Evolutionary conservation across 2,329 filamentous ascomycete genomes (phyloP).

Genomic region (Penicillium vulpinum): DNA sequence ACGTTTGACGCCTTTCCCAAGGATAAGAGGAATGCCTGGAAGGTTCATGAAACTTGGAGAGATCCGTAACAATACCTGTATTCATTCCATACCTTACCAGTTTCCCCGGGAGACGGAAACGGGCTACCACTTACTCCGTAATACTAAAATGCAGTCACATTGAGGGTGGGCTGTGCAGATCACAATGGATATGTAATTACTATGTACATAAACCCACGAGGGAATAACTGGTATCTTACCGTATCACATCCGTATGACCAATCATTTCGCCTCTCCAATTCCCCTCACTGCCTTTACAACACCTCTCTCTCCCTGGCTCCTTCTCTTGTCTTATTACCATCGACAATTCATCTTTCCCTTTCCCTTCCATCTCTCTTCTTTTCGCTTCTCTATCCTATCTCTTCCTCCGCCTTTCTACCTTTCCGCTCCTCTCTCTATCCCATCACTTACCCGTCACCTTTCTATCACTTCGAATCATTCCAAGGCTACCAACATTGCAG

Average conservation of each 20-base stretch:
- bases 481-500: conserved; percentile 8
- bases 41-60: conserved; percentile 28
- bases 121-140: no score
- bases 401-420: conserved; percentile 11
- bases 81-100: conserved; percentile 4
- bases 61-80: conserved; percentile 16
- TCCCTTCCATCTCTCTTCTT: conserved; percentile 11
- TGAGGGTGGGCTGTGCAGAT: neutral
- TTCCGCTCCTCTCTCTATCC: conserved; percentile 6
- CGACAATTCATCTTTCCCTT: conserved; percentile 20
- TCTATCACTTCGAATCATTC: conserved; percentile 4
- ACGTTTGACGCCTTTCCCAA: conserved; percentile 16
- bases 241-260: conserved; percentile 10
- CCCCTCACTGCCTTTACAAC: conserved; percentile 15
- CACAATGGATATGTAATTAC: conserved; percentile 1
- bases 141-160: no score
- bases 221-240: conserved; percentile 18
- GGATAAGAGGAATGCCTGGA: conserved; percentile 31
- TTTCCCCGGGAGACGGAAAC: conserved; percentile 12
- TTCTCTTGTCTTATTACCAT: conserved; percentile 18
- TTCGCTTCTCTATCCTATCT: conserved; percentile 10
- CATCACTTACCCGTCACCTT: conserved; percentile 7
- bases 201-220: no score
- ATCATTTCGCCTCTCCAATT: conserved; percentile 19
- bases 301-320: conserved; percentile 20